Conservation (phyloP, 306 rosid genomes). For the Aeschynomene evenia region DNA sequence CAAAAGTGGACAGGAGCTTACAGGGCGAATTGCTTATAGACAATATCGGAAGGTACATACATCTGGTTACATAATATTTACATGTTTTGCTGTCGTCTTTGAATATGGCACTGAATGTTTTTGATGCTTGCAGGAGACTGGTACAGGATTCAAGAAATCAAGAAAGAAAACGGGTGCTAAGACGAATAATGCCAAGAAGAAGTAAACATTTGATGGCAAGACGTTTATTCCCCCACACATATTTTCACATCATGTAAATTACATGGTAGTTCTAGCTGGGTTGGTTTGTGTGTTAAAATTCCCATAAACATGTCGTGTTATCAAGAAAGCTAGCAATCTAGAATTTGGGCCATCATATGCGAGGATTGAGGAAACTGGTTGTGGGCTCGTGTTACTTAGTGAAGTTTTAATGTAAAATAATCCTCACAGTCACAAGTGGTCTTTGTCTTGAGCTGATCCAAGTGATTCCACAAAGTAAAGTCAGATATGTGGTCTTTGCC, state of each 20-base stretch:
- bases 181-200: conserved; percentile 53
- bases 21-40: conserved; percentile 63
- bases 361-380: conserved; percentile 18
- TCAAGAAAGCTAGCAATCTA: conserved; percentile 19
- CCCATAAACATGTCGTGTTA: conserved; percentile 2
- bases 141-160: conserved; percentile 45
- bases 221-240: conserved; percentile 8
- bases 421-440: neutral
- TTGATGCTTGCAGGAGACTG: conserved; percentile 62
- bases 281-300: neutral
- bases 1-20: conserved; percentile 67
- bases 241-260: conserved; percentile 27
- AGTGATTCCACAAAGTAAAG: conserved; percentile 21
- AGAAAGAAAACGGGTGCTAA: conserved; percentile 53
- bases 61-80: neutral
- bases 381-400: conserved; percentile 9
- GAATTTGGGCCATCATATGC: conserved; percentile 4
- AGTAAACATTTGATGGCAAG: conserved; percentile 27
- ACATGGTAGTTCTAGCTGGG: conserved; percentile 17
- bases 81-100: neutral
- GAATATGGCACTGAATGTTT: conserved; percentile 29
- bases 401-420: conserved; percentile 11
- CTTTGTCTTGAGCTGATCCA: conserved; percentile 20
- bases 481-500: neutral
- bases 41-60: conserved; percentile 65